Conservation (phyloP, 306 rosid species). For the Lathyrus aphaca region DNA sequence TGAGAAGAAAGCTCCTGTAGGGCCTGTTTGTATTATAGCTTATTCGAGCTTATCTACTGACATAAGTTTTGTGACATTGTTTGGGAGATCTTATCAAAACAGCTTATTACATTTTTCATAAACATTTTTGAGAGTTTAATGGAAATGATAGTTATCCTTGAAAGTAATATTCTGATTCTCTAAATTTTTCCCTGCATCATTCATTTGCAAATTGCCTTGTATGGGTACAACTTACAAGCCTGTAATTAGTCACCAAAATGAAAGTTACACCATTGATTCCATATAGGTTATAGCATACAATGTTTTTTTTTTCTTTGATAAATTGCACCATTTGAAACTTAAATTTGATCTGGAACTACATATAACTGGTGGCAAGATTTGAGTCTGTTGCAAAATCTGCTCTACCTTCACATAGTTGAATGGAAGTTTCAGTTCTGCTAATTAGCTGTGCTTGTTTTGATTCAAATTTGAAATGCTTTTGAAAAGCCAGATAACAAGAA, state of each 20-base stretch:
- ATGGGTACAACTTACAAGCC: not conserved
- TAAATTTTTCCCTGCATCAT: not conserved
- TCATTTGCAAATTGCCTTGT: slow-evolving; percentile 31
- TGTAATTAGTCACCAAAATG: slow-evolving; percentile 6
- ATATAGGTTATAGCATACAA: slow-evolving; percentile 6
- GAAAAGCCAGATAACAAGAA: slow-evolving; percentile 24
- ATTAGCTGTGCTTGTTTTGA: slow-evolving; percentile 21
- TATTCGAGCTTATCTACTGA: too few relatives aligned
- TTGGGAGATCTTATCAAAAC: too few relatives aligned
- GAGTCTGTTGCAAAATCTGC: slow-evolving; percentile 16
- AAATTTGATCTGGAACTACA: slow-evolving; percentile 8
- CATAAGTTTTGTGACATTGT: too few relatives aligned
- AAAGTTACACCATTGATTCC: slow-evolving; percentile 23
- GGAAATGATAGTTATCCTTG: slow-evolving; percentile 27
- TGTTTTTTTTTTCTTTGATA: not conserved
- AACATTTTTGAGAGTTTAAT: slow-evolving; percentile 5
- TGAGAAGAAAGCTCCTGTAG: slow-evolving; percentile 38
- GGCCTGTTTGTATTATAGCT: too few relatives aligned
- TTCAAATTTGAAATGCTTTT: slow-evolving; percentile 9
- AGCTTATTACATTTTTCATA: too few relatives aligned
- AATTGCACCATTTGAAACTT: slow-evolving; percentile 29
- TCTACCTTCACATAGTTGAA: slow-evolving; percentile 14
- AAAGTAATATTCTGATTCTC: slow-evolving; percentile 16
- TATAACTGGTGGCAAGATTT: slow-evolving; percentile 22
- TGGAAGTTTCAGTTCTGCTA: slow-evolving; percentile 33